Percentiles rank a stretch among this genome's conserved stretches.
These are phyloP conservation scores for Solanum rostratum DNA, from an alignment of 257 asterid genomes.

Conservation along the genomic window DNA sequence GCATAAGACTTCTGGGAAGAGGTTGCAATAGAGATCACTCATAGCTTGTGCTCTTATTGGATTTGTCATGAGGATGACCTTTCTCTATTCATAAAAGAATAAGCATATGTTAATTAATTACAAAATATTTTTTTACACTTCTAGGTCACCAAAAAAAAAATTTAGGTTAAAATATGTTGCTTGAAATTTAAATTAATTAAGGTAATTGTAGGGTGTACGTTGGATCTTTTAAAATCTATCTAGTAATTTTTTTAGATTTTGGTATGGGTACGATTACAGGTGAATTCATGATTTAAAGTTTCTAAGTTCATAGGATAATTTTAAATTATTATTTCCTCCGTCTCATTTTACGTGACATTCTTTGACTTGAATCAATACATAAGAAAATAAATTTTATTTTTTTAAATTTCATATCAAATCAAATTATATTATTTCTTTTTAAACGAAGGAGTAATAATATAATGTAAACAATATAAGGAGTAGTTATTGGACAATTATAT, in stretches of 20 bases:
- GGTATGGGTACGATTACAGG: background rate
- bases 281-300: background rate
- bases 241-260: background rate
- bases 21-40: background rate
- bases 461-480: too few relatives aligned
- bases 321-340: background rate
- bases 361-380: too few relatives aligned
- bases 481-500: too few relatives aligned
- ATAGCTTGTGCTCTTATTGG: conserved; percentile 31
- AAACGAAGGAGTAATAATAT: too few relatives aligned
- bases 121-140: background rate
- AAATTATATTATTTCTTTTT: too few relatives aligned
- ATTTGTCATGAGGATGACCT: conserved; percentile 32
- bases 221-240: too few relatives aligned
- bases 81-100: conserved; percentile 7
- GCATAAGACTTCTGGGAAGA: background rate
- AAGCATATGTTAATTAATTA: background rate
- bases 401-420: too few relatives aligned
- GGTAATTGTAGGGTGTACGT: background rate
- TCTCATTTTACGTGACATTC: too few relatives aligned
- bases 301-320: background rate
- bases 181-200: background rate
- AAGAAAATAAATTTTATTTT: too few relatives aligned
- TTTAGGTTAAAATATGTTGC: too few relatives aligned
- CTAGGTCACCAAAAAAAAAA: too few relatives aligned